Evolutionary conservation across 1,139 yeast species (phyloP).

Genomic region (Candida frijolesensis): DNA sequence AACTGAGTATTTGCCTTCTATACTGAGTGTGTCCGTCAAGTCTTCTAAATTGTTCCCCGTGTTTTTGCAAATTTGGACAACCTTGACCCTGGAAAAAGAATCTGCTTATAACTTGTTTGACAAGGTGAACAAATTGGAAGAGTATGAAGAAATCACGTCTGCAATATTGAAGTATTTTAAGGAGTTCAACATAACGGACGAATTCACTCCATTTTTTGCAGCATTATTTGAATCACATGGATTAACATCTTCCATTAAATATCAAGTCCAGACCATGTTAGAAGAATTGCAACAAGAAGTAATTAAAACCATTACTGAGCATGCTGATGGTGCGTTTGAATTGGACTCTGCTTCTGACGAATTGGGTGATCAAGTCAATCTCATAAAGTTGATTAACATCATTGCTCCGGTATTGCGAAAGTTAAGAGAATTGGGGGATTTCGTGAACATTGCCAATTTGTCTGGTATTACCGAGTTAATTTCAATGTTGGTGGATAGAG

Average conservation of each 20-base stretch:
- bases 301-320: slow-evolving; percentile 7
- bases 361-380: slow-evolving; percentile 18
- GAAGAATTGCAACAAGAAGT: slow-evolving; percentile 20
- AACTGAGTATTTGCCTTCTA: slow-evolving; percentile 24
- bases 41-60: slow-evolving; percentile 20
- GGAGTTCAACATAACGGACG: slow-evolving; percentile 18
- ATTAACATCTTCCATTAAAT: slow-evolving; percentile 26
- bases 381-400: slow-evolving; percentile 19
- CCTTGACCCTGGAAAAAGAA: slow-evolving; percentile 21
- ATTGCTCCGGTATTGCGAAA: slow-evolving; percentile 25
- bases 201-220: slow-evolving; percentile 21
- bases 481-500: slow-evolving; percentile 16
- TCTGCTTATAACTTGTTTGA: slow-evolving; percentile 23
- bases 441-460: slow-evolving; percentile 17
- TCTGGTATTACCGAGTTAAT: slow-evolving; percentile 13
- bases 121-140: slow-evolving; percentile 25
- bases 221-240: slow-evolving; percentile 14
- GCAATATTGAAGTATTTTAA: slow-evolving; percentile 29
- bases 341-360: slow-evolving; percentile 3
- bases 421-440: slow-evolving; percentile 30
- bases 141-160: slow-evolving; percentile 29
- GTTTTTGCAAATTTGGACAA: slow-evolving; percentile 36
- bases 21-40: slow-evolving; percentile 26
- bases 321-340: slow-evolving; percentile 4
- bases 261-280: slow-evolving; percentile 27